These are phyloP conservation scores for Xeromyces bisporus DNA, from an alignment of 495 filamentous ascomycete genomes.

Conservation along the genomic window DNA sequence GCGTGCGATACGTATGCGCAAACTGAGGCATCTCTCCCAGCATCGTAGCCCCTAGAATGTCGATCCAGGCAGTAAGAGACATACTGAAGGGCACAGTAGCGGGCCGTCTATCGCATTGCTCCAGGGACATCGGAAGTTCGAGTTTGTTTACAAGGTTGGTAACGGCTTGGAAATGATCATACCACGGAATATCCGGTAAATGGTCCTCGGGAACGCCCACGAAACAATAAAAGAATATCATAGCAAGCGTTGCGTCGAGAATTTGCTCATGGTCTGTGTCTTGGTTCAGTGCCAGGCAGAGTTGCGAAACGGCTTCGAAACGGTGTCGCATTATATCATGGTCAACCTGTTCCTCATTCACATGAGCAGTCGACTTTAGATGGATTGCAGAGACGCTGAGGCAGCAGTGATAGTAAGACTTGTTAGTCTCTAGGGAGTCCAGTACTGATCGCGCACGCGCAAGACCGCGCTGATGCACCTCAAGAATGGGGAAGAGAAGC, in stretches of 20 bases:
- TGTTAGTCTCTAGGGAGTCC: constrained; percentile 73
- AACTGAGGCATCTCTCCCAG: constrained; percentile 69
- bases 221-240: constrained; percentile 95
- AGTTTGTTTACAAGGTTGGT: constrained; percentile 68
- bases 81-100: constrained; percentile 79
- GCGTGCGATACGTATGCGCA: constrained; percentile 79
- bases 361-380: constrained; percentile 56
- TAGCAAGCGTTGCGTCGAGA: constrained; percentile 82
- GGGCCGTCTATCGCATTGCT: constrained; percentile 34
- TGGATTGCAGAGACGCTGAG: constrained; percentile 92
- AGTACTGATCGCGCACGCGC: constrained; percentile 66
- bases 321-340: constrained; percentile 88
- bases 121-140: constrained; percentile 53
- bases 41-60: constrained; percentile 92
- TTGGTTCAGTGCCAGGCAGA: constrained; percentile 65
- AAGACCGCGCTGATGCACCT: constrained; percentile 69
- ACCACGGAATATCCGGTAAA: constrained; percentile 90
- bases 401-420: constrained; percentile 88
- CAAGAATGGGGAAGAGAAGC: constrained; percentile 78
- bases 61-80: constrained; percentile 89
- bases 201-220: constrained; percentile 73
- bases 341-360: constrained; percentile 63
- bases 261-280: constrained; percentile 77
- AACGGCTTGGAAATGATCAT: constrained; percentile 87
- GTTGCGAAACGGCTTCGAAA: constrained; percentile 67